Evolutionary conservation across 2,329 filamentous ascomycete genomes (phyloP), one percentile per base, ranked within the genome.

Genomic region (Botrytis hyacinthi): DNA sequence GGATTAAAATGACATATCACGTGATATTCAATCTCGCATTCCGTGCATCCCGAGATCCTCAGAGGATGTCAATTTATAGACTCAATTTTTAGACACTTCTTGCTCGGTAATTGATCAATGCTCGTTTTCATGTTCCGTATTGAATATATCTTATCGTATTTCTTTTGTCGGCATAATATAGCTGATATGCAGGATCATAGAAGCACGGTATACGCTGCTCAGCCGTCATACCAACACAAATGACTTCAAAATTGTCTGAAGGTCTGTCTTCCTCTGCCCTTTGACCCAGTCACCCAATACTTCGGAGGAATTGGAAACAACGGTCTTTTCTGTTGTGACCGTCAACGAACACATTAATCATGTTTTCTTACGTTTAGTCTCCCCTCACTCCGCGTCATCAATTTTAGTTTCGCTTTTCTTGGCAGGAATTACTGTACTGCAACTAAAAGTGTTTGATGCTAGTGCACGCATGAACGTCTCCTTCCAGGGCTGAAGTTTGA

Each of bases 401-500:
- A 8, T 12, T 20, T 18, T 37, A 40, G 22, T 40, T 40, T 20
- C 46, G 7, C 37, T 37, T 35, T 20, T 20, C 35, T 40, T 51
- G 32, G 22, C 18, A n/a, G 29, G 40, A 40, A 18, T n/a, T 10
- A 40, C 29, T 4, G 3, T 51, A 6, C 20, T 54, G 46, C 48
- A 22, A 68, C 46, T 26, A 40, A 3, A 37, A 40, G 40, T 16
- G 48, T 54, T 68, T 42, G 65, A 68, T 68, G 48, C 65, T 68
- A 42, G 35, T 29, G 16, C 29, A 48, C 29, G 29, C 44, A 66
- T 37, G 29, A 40, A 42, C 48, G 10, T 20, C n/a, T n/a, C 48
- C 65, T 18, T 29, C 12, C 48, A 66, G 48, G 48, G 48, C 65
- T 68, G 65, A 68, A 48, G 29, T 37, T 35, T 68, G 35, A 42